Evolutionary conservation across 2,329 filamentous ascomycete genomes (phyloP).

Genomic region (Neonectria punicea): DNA sequence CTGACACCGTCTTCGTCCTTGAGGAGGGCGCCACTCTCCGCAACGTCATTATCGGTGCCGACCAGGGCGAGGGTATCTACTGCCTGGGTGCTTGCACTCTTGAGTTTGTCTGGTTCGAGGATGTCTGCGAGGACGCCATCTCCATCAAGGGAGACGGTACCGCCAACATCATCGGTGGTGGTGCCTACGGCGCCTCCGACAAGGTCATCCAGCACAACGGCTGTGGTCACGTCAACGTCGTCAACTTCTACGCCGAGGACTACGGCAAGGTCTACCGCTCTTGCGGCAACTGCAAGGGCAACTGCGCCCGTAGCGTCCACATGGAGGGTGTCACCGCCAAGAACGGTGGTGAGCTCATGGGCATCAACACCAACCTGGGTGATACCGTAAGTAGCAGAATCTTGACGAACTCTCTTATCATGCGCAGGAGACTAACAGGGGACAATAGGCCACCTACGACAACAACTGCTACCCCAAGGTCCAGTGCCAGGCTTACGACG

Average conservation of each 20-base stretch:
- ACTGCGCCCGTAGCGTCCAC: conserved; percentile 55
- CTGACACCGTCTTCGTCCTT: conserved; percentile 55
- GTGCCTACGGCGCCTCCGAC: conserved; percentile 51
- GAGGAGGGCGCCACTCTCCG: conserved; percentile 54
- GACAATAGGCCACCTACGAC: conserved; percentile 41
- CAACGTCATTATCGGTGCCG: conserved; percentile 58
- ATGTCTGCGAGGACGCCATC: conserved; percentile 54
- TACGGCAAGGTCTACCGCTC: conserved; percentile 56
- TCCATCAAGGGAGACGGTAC: conserved; percentile 48
- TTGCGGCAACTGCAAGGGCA: conserved; percentile 41
- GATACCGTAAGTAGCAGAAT: conserved; percentile 23
- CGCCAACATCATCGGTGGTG: conserved; percentile 54
- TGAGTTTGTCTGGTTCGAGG: conserved; percentile 61
- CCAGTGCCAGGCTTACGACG: conserved; percentile 46
- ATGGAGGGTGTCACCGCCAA: conserved; percentile 55
- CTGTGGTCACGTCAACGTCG: conserved; percentile 54
- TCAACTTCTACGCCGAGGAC: conserved; percentile 56
- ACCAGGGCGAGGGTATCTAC: conserved; percentile 59
- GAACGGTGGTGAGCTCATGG: conserved; percentile 55
- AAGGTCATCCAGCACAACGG: conserved; percentile 56
- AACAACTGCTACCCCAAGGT: conserved; percentile 44
- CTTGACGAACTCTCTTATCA: background rate
- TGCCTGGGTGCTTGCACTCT: conserved; percentile 56
- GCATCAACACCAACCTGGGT: conserved; percentile 53
- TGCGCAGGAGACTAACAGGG: conserved; percentile 8